A percentile compares a stretch with the other conserved stretches of the same genome.
phyloP scores from a whole-genome alignment of 208 protist genomes.

The Leishmania amazonensis region DNA sequence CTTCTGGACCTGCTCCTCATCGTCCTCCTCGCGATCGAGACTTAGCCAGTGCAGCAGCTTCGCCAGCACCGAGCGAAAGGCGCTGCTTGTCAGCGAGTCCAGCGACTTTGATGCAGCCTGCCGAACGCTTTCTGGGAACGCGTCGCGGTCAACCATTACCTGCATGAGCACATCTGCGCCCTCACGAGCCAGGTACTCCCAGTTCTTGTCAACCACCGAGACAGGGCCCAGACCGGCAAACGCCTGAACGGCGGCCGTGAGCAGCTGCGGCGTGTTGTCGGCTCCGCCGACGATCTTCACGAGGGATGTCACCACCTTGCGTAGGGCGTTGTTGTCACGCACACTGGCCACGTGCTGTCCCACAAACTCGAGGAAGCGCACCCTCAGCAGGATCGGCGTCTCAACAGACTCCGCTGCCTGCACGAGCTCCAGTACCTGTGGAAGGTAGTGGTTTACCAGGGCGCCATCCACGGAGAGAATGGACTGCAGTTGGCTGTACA shows the following conservation, averaged over 20 bases:
- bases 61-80: conserved; percentile 75
- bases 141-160: conserved; percentile 81
- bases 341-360: conserved; percentile 53
- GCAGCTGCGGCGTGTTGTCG: conserved; percentile 77
- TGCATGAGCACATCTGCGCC: conserved; percentile 90
- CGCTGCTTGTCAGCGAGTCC: conserved; percentile 66
- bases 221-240: conserved; percentile 77
- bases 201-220: conserved; percentile 79
- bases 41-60: conserved; percentile 91
- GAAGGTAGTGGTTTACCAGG: conserved; percentile 63
- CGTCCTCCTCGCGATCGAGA: conserved; percentile 83
- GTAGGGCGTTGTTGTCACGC: conserved; percentile 70
- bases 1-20: conserved; percentile 73
- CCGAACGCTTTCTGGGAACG: conserved; percentile 72
- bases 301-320: conserved; percentile 78
- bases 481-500: conserved; percentile 72
- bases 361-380: conserved; percentile 81
- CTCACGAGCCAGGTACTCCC: conserved; percentile 84
- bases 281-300: conserved; percentile 79
- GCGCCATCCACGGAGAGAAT: conserved; percentile 47
- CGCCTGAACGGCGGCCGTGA: conserved; percentile 76
- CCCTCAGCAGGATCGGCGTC: conserved; percentile 71
- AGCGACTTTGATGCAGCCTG: conserved; percentile 68
- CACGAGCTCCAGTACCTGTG: conserved; percentile 57
- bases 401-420: conserved; percentile 61